Evolutionary conservation across 1,284 basidiomycete species (phyloP).

Genomic region (Exsudoporus floridanus): DNA sequence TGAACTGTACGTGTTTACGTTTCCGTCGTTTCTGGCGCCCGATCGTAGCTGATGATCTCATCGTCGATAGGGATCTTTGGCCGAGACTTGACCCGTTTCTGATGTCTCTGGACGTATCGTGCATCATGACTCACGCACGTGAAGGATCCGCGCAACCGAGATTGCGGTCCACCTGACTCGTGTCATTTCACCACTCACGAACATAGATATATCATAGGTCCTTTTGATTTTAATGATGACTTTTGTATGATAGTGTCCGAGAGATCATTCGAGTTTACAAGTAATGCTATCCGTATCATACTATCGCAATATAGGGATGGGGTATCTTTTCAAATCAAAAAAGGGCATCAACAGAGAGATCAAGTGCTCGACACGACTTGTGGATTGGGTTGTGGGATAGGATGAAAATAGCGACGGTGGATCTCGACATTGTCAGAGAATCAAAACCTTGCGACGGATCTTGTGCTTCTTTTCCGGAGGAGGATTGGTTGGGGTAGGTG

Average conservation of each 20-base stretch:
- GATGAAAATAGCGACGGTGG: neutral
- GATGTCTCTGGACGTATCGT: slow-evolving; percentile 20
- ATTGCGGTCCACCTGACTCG: neutral
- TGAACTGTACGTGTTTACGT: slow-evolving; percentile 22
- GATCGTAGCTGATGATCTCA: slow-evolving; percentile 30
- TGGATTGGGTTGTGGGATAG: no score
- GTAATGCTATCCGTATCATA: slow-evolving; percentile 27
- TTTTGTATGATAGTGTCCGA: slow-evolving; percentile 11
- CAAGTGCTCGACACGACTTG: neutral
- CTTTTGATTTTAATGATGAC: slow-evolving; percentile 3
- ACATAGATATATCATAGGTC: slow-evolving; percentile 12
- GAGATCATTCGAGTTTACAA: slow-evolving; percentile 18
- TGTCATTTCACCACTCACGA: neutral
- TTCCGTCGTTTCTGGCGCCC: neutral
- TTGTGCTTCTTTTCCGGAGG: slow-evolving; percentile 32
- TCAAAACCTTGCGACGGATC: slow-evolving; percentile 34
- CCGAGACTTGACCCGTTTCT: slow-evolving; percentile 78
- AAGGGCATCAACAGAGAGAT: neutral
- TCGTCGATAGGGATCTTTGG: slow-evolving; percentile 66
- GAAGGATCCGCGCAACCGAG: neutral
- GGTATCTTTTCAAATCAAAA: slow-evolving; percentile 15
- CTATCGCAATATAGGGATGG: slow-evolving; percentile 12
- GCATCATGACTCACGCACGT: slow-evolving; percentile 1
- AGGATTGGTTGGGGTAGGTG: slow-evolving; percentile 7
- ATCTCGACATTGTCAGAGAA: slow-evolving; percentile 20